Evolutionary conservation across 306 rosid genomes (phyloP).

Genomic region (Vigna unguiculata): DNA sequence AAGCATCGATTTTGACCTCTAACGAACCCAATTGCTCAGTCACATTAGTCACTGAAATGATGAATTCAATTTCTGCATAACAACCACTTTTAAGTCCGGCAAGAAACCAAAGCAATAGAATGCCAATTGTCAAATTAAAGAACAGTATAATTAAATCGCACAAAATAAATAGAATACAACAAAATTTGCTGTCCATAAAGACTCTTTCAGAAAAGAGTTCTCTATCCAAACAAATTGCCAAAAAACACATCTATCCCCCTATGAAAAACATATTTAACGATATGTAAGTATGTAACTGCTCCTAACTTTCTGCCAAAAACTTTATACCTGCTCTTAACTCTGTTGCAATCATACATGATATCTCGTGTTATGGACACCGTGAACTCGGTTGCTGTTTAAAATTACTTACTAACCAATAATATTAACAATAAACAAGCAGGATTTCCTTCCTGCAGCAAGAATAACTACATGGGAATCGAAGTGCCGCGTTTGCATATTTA

Average conservation of each 20-base stretch:
- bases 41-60: neutral
- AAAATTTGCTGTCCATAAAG: neutral
- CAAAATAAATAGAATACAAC: neutral
- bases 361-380: neutral
- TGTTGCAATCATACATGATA: neutral
- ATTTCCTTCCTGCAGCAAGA: constrained; percentile 21
- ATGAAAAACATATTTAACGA: neutral
- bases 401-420: neutral
- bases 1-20: neutral
- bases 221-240: neutral
- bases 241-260: neutral
- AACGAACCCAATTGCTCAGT: neutral
- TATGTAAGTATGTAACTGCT: neutral
- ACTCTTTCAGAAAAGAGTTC: neutral
- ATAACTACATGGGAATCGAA: constrained; percentile 5
- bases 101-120: neutral
- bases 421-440: neutral
- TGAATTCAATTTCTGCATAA: neutral
- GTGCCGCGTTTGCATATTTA: neutral
- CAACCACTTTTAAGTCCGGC: neutral
- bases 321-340: neutral
- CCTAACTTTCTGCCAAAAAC: neutral
- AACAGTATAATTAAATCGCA: neutral
- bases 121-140: neutral
- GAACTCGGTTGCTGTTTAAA: constrained; percentile 1